Evolutionary conservation across 129 eudicot genomes (phyloP).

Genomic region (Flaveria ramosissima): DNA sequence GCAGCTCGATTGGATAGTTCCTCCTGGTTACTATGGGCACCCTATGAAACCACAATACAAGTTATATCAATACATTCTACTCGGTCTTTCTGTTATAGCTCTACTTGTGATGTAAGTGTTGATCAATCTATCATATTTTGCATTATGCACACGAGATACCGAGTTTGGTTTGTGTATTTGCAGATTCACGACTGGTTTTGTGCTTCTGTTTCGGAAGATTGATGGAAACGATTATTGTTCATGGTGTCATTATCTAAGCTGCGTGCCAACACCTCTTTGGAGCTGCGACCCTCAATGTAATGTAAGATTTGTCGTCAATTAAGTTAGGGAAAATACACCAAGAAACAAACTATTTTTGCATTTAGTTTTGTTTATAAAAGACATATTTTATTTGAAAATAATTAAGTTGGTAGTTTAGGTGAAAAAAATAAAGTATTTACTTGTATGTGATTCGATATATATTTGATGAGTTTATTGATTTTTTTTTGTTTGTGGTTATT

Average conservation of each 20-base stretch:
- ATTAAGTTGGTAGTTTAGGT: not conserved
- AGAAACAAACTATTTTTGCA: not conserved
- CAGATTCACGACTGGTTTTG: conserved; percentile 53
- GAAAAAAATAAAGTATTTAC: not conserved
- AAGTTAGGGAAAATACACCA: not conserved
- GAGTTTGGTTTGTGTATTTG: conserved; percentile 1
- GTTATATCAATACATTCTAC: conserved; percentile 49
- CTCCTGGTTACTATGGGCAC: conserved; percentile 41
- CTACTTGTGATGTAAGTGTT: conserved; percentile 57
- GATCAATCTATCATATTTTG: not conserved
- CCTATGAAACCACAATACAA: conserved; percentile 58
- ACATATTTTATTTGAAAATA: not conserved
- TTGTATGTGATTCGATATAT: not conserved
- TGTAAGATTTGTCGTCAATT: conserved; percentile 30
- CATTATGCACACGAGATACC: not conserved
- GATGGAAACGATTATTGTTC: conserved; percentile 65
- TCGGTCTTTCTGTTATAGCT: conserved; percentile 37
- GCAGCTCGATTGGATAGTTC: conserved; percentile 56
- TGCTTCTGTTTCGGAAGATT: conserved; percentile 46
- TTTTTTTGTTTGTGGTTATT: not conserved
- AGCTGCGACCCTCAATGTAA: conserved; percentile 55
- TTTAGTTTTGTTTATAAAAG: not conserved
- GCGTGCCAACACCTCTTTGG: conserved; percentile 78
- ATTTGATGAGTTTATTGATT: not conserved
- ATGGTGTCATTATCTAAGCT: conserved; percentile 78